A percentile compares a stretch with the other conserved stretches of the same genome.
These are phyloP conservation scores for Ambrosia hybrid DNA, from an alignment of 140 eudicot species.

Conservation along the genomic window DNA sequence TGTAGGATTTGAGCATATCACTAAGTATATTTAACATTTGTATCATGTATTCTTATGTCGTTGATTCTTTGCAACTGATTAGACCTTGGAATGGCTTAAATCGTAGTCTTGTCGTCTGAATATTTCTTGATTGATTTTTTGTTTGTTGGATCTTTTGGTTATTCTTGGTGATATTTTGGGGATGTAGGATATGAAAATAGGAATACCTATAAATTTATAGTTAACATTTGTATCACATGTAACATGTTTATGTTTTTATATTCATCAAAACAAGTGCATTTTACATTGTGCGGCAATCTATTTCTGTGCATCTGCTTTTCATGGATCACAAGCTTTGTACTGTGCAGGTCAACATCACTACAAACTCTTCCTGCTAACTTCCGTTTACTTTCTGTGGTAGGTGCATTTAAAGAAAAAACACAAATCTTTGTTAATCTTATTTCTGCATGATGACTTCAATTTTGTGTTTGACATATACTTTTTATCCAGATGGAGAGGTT, in stretches of 20 bases:
- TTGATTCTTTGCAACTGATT: too few species aligned
- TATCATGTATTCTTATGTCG: too few species aligned
- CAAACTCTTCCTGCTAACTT: conserved; percentile 81
- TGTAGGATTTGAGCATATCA: too few species aligned
- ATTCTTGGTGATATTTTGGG: neutral
- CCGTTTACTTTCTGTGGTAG: conserved; percentile 62
- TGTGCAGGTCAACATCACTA: conserved; percentile 54
- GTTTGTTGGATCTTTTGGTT: conserved; percentile 1
- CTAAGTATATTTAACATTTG: too few species aligned
- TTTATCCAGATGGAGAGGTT: conserved; percentile 61
- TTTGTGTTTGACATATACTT: conserved; percentile 20
- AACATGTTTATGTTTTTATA: conserved; percentile 6
- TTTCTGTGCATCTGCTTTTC: conserved; percentile 2
- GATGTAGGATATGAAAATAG: neutral
- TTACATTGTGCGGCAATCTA: neutral
- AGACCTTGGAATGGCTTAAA: too few species aligned
- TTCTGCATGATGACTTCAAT: neutral
- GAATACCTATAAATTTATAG: neutral
- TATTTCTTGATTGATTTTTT: neutral
- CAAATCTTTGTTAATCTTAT: conserved; percentile 4
- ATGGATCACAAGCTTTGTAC: conserved; percentile 26
- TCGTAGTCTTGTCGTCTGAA: too few species aligned
- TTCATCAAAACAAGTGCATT: neutral
- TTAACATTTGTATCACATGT: conserved; percentile 7
- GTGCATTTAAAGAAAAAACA: conserved; percentile 24